Evolutionary conservation across 257 asterid genomes (phyloP), one percentile per base, ranked within the genome.

Genomic region (Agastache rugosa): DNA sequence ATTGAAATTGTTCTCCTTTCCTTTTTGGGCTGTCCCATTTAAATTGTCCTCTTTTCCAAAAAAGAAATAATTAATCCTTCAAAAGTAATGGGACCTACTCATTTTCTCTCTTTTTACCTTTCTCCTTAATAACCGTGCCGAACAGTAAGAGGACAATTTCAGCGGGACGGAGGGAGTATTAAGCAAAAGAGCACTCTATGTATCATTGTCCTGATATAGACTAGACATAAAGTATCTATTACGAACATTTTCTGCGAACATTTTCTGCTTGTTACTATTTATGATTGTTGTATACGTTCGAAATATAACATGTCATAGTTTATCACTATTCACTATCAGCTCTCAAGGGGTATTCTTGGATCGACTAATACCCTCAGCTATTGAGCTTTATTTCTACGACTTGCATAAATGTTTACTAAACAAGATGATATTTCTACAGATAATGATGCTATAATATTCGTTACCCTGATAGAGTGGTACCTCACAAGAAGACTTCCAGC

Each of bases 321-420:
- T 63, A 37, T 63, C 29, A 19, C 54, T 20, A 64, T 64, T 63
- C 29, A 19, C 54, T 20, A 64, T 64, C 55, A 35, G 22, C 53
- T 37, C 68, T n/a, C 11, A 14, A 34, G 67, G 16, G 68, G 34
- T 17, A 19, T 17, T 39, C 29, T 19, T 41, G 20, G 37, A 22
- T 64, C 11, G 37, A 64, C 4, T 15, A 14, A 59, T 56, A 56
- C 10, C 15, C 31, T 50, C 64, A 35, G 23, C 63, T 45, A 15
- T 8, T 8, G 42, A 42, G 37, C 17, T 12, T 17, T 35, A 19
- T 12, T 34, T 51, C 58, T n/a, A 44, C 6, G 12, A 44, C n/a
- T 41, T 2, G 45, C 11, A 41, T 8, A 44, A 11, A 10, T 17
- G 14, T 17, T 17, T 51, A n/a, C 58, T 17, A 6, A 11, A 11